Evolutionary conservation across 2,329 filamentous ascomycete species (phyloP).

Genomic region (Hirsutella thompsonii): DNA sequence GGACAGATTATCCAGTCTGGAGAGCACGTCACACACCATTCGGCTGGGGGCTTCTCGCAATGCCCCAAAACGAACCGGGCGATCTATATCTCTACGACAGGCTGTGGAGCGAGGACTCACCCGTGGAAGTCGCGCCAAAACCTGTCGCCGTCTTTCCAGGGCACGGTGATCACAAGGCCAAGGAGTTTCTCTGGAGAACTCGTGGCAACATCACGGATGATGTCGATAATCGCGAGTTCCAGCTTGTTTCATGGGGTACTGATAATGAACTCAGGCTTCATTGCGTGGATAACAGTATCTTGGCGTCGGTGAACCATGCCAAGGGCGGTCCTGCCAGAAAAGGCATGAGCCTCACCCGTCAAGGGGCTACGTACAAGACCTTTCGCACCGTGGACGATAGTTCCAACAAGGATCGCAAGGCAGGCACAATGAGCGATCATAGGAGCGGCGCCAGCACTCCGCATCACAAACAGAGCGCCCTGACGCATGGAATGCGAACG

Average conservation of each 20-base stretch:
- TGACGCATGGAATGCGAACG: conserved; percentile 30
- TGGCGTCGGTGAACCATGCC: conserved; percentile 58
- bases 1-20: conserved; percentile 80
- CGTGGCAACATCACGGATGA: conserved; percentile 56
- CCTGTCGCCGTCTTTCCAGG: conserved; percentile 47
- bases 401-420: conserved; percentile 42
- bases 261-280: conserved; percentile 75
- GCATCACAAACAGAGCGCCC: conserved; percentile 28
- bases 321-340: conserved; percentile 54
- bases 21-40: conserved; percentile 86
- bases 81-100: conserved; percentile 76
- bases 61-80: conserved; percentile 82
- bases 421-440: conserved; percentile 48
- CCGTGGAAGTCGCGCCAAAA: conserved; percentile 28
- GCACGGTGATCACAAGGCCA: conserved; percentile 57
- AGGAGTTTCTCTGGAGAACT: conserved; percentile 83
- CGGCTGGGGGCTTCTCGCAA: conserved; percentile 71
- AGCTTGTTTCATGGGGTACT: conserved; percentile 84
- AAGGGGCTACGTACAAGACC: conserved; percentile 73
- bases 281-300: conserved; percentile 49
- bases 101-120: conserved; percentile 29
- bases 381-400: conserved; percentile 61
- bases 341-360: conserved; percentile 62
- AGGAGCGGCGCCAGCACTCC: conserved; percentile 30
- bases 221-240: conserved; percentile 78